Base-by-base conservation (phyloP, 1,284 basidiomycete species). In the Trichosporon ovoides region DNA sequence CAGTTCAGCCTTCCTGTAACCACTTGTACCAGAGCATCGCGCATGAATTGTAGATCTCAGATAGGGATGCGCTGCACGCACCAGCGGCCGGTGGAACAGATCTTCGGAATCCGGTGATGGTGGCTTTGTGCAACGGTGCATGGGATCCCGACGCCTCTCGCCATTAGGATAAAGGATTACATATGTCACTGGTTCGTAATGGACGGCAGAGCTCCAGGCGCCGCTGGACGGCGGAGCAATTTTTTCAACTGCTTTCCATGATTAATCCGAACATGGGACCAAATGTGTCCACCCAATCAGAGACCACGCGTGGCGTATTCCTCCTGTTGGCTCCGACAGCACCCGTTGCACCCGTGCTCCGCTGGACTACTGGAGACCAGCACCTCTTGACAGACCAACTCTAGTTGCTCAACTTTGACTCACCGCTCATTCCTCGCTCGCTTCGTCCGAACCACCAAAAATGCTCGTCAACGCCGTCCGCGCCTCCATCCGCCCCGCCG, bases 401-500 rank as follows among this genome's bases (percentile, higher is more conserved):
- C 20, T 22, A 13, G 40, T 43, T 40, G 18, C 40, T 43, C 40
- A n/a, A 48, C 43, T 48, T 48, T 48, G 43, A 48, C 43, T 48
- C 43, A 48, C 43, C 43, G 43, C 43, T 48, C 43, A 48, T 48
- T 24, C 40, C 24, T 24, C 40, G 22, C 20, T 22, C 40, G 20
- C 40, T 46, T 24, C 40, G 22, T 14, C 40, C 40, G 20, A 31
- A 14, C 43, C 43, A 13, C 16, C 35, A 22, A 48, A 48, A 48
- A 48, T 48, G 43, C 43, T 48, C 43, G 43, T 48, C 43, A 48
- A 48, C 43, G 43, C 43, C 43, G 43, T 48, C 43, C 43, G 43
- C 43, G 43, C 43, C 43, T 48, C 43, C 43, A 48, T 48, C 43
- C 43, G 43, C 43, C 43, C 43, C 43, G 43, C 43, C 43, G 43